phyloP scores from a whole-genome alignment of 257 asterid species.

The Linaria vulgaris region DNA sequence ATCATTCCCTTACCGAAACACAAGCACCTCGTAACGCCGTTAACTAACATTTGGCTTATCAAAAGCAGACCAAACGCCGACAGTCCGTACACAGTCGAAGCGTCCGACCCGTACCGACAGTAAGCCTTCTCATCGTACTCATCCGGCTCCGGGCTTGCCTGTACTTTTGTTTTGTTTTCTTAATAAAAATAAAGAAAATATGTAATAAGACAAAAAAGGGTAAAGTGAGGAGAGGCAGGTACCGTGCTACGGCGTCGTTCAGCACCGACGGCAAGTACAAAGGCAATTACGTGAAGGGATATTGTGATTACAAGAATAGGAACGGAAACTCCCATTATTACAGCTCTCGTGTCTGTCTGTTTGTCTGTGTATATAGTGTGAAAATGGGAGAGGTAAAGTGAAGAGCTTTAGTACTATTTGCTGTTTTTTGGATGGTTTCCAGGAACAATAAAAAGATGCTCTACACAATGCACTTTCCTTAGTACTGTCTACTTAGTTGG shows the following conservation, averaged over 20 bases:
- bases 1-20: conserved; percentile 85
- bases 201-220: neutral
- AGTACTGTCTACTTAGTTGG: no score
- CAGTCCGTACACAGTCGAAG: conserved; percentile 89
- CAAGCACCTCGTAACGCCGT: conserved; percentile 86
- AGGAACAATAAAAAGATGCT: no score
- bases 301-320: conserved; percentile 58
- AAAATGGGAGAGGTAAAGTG: no score
- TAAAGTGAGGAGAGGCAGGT: conserved; percentile 16
- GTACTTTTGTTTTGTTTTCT: neutral
- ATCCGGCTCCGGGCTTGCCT: conserved; percentile 85
- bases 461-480: no score
- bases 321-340: conserved; percentile 69
- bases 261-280: conserved; percentile 92
- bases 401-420: no score
- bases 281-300: conserved; percentile 80
- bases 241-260: conserved; percentile 99
- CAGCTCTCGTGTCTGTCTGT: no score
- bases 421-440: no score
- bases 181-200: neutral
- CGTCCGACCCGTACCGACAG: conserved; percentile 79
- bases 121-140: conserved; percentile 82
- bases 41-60: conserved; percentile 68
- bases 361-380: neutral
- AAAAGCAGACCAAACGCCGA: conserved; percentile 87